A percentile compares a stretch with the other conserved stretches of the same genome.
phyloP scores from a whole-genome alignment of 2,329 filamentous ascomycete species.

The Paecilomyces variotii region DNA sequence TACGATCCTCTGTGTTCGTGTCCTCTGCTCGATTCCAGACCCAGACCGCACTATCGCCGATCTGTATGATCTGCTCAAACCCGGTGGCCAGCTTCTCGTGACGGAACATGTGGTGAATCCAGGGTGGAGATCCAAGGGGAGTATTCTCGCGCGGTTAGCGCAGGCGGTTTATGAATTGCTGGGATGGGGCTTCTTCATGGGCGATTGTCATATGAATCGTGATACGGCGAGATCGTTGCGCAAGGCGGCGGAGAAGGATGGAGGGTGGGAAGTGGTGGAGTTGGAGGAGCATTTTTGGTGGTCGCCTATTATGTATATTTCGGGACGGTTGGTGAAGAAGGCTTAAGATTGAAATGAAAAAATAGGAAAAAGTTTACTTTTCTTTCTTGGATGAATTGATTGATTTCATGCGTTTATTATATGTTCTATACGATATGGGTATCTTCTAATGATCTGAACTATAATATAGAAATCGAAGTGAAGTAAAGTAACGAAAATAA shows the following conservation, averaged over 20 bases:
- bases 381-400: background rate
- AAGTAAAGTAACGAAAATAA: background rate
- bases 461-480: background rate
- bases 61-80: constrained; percentile 45
- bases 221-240: constrained; percentile 40
- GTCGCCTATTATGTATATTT: constrained; percentile 33
- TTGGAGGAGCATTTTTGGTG: constrained; percentile 34
- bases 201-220: constrained; percentile 44
- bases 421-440: background rate
- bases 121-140: constrained; percentile 40
- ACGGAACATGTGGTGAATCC: constrained; percentile 50
- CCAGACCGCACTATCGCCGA: constrained; percentile 38
- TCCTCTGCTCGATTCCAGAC: constrained; percentile 48
- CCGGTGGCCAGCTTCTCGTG: constrained; percentile 47
- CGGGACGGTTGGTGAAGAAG: constrained; percentile 35
- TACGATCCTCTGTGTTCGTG: constrained; percentile 46
- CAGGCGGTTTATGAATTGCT: constrained; percentile 40
- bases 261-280: constrained; percentile 43
- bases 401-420: background rate
- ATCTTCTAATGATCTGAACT: background rate
- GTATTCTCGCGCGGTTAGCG: constrained; percentile 34
- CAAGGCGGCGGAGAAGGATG: constrained; percentile 33
- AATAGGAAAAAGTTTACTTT: background rate
- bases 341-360: background rate
- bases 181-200: constrained; percentile 47